Base-by-base conservation (phyloP, 352 stramenopile species). In the Phytopythium kandeliae region DNA sequence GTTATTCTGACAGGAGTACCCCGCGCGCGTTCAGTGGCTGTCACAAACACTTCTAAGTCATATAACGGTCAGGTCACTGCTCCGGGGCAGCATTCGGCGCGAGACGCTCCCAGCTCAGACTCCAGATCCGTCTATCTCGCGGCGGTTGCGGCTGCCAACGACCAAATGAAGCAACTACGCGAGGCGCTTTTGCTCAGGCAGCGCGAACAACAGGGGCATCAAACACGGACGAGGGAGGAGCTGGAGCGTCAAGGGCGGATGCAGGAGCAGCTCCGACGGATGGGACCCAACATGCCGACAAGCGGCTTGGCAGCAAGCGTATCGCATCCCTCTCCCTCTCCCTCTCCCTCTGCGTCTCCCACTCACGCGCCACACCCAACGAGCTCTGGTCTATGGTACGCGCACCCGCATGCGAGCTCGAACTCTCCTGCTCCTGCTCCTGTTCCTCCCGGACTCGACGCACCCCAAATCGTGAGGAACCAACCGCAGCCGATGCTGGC, bases 201-300 rank as follows among this genome's bases (percentile, higher is more conserved):
- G 19, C 30, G 13, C 1, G 19, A 51, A 3, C 31, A 42, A 10
- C 46, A 24, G 4, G 17, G n/a, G 44, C 24, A 10, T 9, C 44
- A 38, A 6, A 28, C 42, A 15, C 46, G 19, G 17, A 43, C 42
- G 46, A n/a, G 42, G 11, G 3, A 51, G n/a, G 31, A 51, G 19
- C 46, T 51, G n/a, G 17, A 26, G 44, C 24, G 17, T 9, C 44
- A 38, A 6, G 44, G 42, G 21, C 46, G 19, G 17, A 43, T 51
- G 46, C 30, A 51, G 11, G 3, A 51, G n/a, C 46, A 51, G 19
- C 46, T 51, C 34, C 30, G 22, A 16, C 30, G 34, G 15, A 51
- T 51, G 46, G 46, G 46, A 16, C 21, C 19, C 7, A 51, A 51
- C 46, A 10, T 51, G 46, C 46, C 46, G 30, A 51, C 46, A 16